phyloP scores from a whole-genome alignment of 2,329 filamentous ascomycete genomes.

The Aspergillus aculeatinus region DNA sequence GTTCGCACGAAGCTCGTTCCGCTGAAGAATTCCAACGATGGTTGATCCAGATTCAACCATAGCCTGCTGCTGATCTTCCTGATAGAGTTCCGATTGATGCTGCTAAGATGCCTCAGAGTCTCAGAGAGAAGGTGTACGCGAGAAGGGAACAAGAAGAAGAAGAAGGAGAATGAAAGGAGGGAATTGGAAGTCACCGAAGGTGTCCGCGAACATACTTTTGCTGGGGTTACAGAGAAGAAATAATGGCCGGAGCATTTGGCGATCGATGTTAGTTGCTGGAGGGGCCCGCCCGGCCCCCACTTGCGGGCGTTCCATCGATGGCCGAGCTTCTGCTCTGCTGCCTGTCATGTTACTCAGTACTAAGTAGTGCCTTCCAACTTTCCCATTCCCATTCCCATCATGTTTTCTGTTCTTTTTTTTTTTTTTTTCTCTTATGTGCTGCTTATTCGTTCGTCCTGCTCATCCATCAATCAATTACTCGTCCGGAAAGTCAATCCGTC shows the following conservation, averaged over 20 bases:
- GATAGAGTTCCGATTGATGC: too few relatives aligned
- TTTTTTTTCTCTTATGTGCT: too few relatives aligned
- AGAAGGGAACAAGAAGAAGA: too few relatives aligned
- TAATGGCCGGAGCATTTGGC: slow-evolving; percentile 13
- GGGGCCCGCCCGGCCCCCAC: slow-evolving; percentile 24
- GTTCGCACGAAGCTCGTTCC: too few relatives aligned
- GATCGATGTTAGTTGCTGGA: slow-evolving; percentile 11
- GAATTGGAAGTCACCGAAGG: background rate
- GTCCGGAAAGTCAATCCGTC: too few relatives aligned
- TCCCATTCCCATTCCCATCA: background rate
- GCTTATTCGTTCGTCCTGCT: background rate
- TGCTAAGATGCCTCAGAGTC: too few relatives aligned
- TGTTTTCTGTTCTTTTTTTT: background rate
- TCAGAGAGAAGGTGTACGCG: too few relatives aligned
- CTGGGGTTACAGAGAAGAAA: background rate
- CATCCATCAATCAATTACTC: background rate
- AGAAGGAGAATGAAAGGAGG: background rate
- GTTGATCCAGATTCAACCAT: too few relatives aligned
- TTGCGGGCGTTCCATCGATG: slow-evolving; percentile 19
- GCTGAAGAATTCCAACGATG: too few relatives aligned
- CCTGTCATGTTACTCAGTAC: slow-evolving; percentile 18
- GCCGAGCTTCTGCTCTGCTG: slow-evolving; percentile 13
- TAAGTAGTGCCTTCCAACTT: too few relatives aligned
- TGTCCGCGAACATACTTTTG: background rate
- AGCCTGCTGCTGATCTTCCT: too few relatives aligned